These are phyloP conservation scores for Acanthamoeba royreba DNA, from an alignment of 208 protist genomes.

Conservation along the genomic window DNA sequence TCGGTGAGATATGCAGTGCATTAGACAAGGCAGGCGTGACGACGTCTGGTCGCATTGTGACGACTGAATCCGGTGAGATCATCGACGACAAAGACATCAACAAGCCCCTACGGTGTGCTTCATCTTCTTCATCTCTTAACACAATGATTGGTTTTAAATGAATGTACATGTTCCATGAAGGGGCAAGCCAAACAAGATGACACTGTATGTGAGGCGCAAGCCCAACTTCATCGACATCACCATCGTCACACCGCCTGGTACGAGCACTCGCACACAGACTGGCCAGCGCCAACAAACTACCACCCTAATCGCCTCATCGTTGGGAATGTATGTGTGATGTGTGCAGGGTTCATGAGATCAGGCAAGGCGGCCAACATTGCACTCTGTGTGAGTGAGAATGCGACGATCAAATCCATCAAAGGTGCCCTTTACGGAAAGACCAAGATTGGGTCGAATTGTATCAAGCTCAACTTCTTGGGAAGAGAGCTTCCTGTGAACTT, in stretches of 20 bases:
- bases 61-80: background rate
- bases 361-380: background rate
- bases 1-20: background rate
- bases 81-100: background rate
- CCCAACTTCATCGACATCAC: background rate
- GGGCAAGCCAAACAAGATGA: background rate
- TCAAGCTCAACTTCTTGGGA: background rate
- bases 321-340: fast-evolving
- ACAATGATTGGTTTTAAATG: background rate
- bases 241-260: background rate
- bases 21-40: background rate
- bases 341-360: background rate
- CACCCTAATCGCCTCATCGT: background rate
- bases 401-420: background rate
- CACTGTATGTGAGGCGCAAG: background rate
- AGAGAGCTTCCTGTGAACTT: too few relatives aligned
- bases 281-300: background rate
- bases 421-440: background rate
- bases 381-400: background rate
- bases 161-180: background rate
- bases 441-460: background rate
- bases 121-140: background rate
- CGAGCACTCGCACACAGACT: too few relatives aligned
- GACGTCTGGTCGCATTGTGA: background rate
- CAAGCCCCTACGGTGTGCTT: background rate